Conservation (phyloP, 106 monocot species). For the Platanthera guangdongensis region DNA sequence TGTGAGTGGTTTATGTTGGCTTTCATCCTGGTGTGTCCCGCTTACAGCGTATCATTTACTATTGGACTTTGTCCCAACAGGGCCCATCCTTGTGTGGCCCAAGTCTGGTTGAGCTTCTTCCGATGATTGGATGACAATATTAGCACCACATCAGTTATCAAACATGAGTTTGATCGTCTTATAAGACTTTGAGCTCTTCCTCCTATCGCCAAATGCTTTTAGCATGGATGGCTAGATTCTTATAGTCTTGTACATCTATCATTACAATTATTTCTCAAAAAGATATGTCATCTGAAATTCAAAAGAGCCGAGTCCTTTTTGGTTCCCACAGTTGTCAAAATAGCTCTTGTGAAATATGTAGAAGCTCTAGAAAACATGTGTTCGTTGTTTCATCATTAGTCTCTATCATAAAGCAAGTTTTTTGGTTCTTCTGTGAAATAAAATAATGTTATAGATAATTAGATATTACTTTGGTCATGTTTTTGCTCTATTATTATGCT, state of each 20-base stretch:
- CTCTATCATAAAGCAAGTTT: not conserved
- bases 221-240: no score
- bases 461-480: not conserved
- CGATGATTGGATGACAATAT: no score
- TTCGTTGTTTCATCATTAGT: not conserved
- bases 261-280: not conserved
- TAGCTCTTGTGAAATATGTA: not conserved
- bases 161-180: no score
- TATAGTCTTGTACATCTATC: not conserved
- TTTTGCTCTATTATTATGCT: not conserved
- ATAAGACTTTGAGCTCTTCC: no score
- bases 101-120: no score
- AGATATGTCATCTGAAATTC: not conserved
- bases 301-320: not conserved
- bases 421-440: not conserved
- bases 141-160: no score
- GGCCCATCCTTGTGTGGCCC: no score
- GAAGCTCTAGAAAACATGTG: not conserved
- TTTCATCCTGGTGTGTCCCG: no score
- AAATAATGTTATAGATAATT: not conserved
- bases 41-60: no score
- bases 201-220: no score
- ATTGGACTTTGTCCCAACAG: no score
- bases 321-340: not conserved
- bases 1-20: not conserved